phyloP scores from a whole-genome alignment of 495 filamentous ascomycete genomes.

The Thermochaetoides thermophila region DNA sequence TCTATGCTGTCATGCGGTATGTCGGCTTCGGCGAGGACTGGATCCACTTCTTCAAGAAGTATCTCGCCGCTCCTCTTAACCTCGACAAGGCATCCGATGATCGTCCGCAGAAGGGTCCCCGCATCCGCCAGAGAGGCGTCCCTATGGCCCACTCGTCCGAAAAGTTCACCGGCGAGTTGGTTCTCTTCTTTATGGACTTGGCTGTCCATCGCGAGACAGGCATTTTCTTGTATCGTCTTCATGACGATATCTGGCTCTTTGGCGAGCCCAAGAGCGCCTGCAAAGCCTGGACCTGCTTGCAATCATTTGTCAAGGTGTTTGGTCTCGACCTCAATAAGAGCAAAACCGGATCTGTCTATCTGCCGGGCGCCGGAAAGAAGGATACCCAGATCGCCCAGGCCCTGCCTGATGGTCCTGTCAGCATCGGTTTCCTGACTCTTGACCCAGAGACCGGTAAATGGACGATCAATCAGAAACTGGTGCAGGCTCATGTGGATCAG shows the following conservation, averaged over 20 bases:
- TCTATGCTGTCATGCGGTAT: conserved; percentile 42
- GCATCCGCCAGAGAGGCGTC: conserved; percentile 39
- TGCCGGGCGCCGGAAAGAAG: conserved; percentile 13
- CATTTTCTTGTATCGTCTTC: conserved; percentile 45
- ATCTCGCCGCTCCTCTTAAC: conserved; percentile 45
- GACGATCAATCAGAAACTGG: conserved; percentile 44
- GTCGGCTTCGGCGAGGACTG: conserved; percentile 44
- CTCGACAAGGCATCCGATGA: conserved; percentile 37
- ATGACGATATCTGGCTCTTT: conserved; percentile 61
- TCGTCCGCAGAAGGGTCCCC: conserved; percentile 16
- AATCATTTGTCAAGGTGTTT: conserved; percentile 37
- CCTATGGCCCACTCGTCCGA: conserved; percentile 49
- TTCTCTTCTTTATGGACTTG: conserved; percentile 54
- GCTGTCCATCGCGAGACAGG: conserved; percentile 45
- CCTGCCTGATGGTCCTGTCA: conserved; percentile 44
- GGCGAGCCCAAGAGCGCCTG: conserved; percentile 38
- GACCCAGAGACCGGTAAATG: conserved; percentile 39
- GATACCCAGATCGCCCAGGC: conserved; percentile 10
- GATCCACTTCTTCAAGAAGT: conserved; percentile 47
- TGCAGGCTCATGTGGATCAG: conserved; percentile 48
- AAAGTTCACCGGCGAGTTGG: conserved; percentile 44
- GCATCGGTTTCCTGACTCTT: conserved; percentile 48
- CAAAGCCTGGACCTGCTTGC: conserved; percentile 45
- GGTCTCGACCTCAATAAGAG: conserved; percentile 45
- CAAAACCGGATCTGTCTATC: conserved; percentile 46